A percentile compares a stretch with the other conserved stretches of the same genome.
phyloP scores from a whole-genome alignment of 2,329 filamentous ascomycete species.

The Penicillium polonicum region DNA sequence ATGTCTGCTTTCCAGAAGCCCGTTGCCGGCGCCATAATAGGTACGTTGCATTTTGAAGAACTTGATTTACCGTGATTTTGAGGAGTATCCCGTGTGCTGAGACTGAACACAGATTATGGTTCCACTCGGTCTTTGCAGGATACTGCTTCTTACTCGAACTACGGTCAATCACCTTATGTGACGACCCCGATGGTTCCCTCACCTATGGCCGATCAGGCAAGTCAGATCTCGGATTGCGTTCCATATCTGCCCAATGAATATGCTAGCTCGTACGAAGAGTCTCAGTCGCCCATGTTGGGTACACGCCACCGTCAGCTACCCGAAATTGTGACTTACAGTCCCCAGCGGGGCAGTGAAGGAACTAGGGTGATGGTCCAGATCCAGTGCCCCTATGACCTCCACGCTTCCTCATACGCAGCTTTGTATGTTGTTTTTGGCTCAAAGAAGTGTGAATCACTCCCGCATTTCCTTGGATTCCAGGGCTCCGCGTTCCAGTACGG shows the following conservation, averaged over 20 bases:
- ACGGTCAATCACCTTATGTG: constrained; percentile 42
- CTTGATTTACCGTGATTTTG: background rate
- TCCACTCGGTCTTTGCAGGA: constrained; percentile 40
- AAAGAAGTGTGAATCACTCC: constrained; percentile 67
- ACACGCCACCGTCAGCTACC: constrained; percentile 59
- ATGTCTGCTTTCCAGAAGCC: constrained; percentile 82
- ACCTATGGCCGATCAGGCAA: constrained; percentile 42
- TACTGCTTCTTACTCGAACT: constrained; percentile 43
- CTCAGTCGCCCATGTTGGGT: constrained; percentile 66
- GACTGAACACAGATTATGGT: constrained; percentile 35
- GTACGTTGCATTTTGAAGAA: constrained; percentile 55
- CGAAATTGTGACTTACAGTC: constrained; percentile 68
- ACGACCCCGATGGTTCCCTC: constrained; percentile 41
- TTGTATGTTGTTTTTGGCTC: constrained; percentile 75
- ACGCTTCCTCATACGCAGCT: constrained; percentile 52
- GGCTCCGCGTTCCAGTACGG: constrained; percentile 66
- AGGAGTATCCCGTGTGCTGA: constrained; percentile 17
- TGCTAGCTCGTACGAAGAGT: constrained; percentile 57
- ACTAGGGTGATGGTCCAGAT: constrained; percentile 73
- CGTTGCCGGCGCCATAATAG: constrained; percentile 73
- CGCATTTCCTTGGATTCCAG: constrained; percentile 60
- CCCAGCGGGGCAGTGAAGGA: constrained; percentile 65
- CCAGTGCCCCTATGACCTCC: constrained; percentile 71
- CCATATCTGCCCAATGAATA: constrained; percentile 42
- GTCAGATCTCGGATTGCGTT: constrained; percentile 43